These are phyloP conservation scores for Globisporangium yorkense DNA, from an alignment of 352 stramenopile species.

Conservation along the genomic window DNA sequence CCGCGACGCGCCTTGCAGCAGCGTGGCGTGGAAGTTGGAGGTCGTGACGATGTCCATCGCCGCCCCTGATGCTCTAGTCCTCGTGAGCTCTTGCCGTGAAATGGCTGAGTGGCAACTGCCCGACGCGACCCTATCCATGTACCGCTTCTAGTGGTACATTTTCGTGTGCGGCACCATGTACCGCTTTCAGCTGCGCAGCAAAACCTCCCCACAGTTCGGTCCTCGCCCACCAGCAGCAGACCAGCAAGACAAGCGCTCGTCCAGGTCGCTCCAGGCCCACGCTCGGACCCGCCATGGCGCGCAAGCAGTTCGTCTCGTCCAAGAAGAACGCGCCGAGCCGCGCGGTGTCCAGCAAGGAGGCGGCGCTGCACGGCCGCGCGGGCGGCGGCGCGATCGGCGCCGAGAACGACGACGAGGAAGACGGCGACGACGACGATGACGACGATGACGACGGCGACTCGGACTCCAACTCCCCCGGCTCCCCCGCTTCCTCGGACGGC, in stretches of 20 bases:
- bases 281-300: constrained; percentile 36
- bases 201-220: constrained; percentile 1
- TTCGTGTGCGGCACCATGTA: not conserved
- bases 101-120: not conserved
- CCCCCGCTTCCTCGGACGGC: constrained; percentile 21
- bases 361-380: constrained; percentile 50
- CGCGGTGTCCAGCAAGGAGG: constrained; percentile 79
- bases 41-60: constrained; percentile 84
- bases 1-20: constrained; percentile 54
- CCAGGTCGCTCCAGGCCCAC: too few relatives aligned
- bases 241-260: too few relatives aligned
- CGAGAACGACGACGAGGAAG: constrained; percentile 17
- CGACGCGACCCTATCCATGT: not conserved
- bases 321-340: constrained; percentile 84
- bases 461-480: constrained; percentile 19
- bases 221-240: not conserved
- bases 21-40: constrained; percentile 86
- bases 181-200: not conserved
- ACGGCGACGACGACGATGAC: constrained; percentile 18
- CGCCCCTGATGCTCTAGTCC: not conserved
- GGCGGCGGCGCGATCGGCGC: constrained; percentile 17
- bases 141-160: not conserved
- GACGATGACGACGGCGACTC: constrained; percentile 13
- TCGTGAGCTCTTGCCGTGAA: not conserved
- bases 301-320: constrained; percentile 83